Percentiles rank a stretch among this genome's conserved stretches.
Conservation (phyloP, 2,329 filamentous ascomycete genomes). For the Trichoderma endophyticum region DNA sequence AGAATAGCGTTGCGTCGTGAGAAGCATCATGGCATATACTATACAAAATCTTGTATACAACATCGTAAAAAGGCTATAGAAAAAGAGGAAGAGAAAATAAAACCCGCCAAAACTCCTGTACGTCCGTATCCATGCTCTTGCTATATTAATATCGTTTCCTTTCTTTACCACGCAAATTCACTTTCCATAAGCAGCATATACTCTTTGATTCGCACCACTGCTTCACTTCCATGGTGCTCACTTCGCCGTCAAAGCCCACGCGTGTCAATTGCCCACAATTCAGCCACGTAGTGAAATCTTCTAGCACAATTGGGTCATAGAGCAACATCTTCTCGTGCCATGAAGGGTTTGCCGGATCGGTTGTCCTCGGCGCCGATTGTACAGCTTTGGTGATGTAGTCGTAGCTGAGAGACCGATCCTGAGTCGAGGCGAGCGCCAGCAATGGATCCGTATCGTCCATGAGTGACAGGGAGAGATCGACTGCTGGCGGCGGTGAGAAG, state of each 20-base stretch:
- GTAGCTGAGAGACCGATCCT: slow-evolving; percentile 47
- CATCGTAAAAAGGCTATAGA: background rate
- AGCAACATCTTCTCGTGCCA: slow-evolving; percentile 94
- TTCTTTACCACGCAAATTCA: slow-evolving; percentile 50
- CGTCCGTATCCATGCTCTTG: background rate
- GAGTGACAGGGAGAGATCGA: slow-evolving; percentile 44
- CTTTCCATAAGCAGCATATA: slow-evolving; percentile 76
- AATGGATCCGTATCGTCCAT: slow-evolving; percentile 47
- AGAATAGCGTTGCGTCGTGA: background rate
- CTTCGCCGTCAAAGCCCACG: slow-evolving; percentile 63
- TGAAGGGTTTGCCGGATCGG: slow-evolving; percentile 52
- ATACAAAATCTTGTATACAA: background rate
- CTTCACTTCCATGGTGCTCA: slow-evolving; percentile 66
- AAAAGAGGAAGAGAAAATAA: background rate
- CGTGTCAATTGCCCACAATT: slow-evolving; percentile 66
- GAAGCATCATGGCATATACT: background rate
- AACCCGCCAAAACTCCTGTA: slow-evolving; percentile 6
- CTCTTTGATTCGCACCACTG: slow-evolving; percentile 87
- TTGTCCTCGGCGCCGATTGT: slow-evolving; percentile 47
- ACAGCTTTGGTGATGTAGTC: slow-evolving; percentile 54
- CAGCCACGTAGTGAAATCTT: slow-evolving; percentile 80
- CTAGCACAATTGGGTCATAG: slow-evolving; percentile 85
- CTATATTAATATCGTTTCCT: slow-evolving; percentile 43
- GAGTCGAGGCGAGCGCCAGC: slow-evolving; percentile 37
- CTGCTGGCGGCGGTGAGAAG: slow-evolving; percentile 40